Evolutionary conservation across 2,329 filamentous ascomycete genomes (phyloP).

Genomic region (Pyrenophora seminiperda): DNA sequence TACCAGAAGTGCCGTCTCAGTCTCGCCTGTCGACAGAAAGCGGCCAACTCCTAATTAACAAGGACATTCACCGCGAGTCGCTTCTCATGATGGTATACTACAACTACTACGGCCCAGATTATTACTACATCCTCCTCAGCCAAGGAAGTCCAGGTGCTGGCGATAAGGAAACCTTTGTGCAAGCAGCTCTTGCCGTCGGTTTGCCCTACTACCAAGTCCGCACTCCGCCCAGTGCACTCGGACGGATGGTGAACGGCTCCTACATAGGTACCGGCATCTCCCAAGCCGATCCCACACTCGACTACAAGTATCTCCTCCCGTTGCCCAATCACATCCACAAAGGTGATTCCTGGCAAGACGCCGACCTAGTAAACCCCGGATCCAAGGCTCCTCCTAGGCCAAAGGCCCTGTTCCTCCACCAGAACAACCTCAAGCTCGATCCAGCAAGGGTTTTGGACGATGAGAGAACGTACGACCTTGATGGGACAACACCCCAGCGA

Average conservation of each 20-base stretch:
- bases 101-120: constrained; percentile 59
- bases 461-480: constrained; percentile 9
- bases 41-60: constrained; percentile 57
- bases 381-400: constrained; percentile 11
- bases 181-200: constrained; percentile 52
- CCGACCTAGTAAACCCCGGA: constrained; percentile 8
- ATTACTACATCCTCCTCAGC: constrained; percentile 57
- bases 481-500: constrained; percentile 16
- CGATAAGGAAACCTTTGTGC: constrained; percentile 58
- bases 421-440: constrained; percentile 28
- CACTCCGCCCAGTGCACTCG: constrained; percentile 40
- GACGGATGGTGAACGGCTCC: constrained; percentile 23
- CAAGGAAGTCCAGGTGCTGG: constrained; percentile 53
- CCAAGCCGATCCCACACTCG: constrained; percentile 27
- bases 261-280: constrained; percentile 21
- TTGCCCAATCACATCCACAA: constrained; percentile 26
- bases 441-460: constrained; percentile 19
- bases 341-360: constrained; percentile 10
- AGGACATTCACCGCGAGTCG: constrained; percentile 53
- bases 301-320: constrained; percentile 25
- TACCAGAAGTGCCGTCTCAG: constrained; percentile 38
- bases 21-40: constrained; percentile 53
- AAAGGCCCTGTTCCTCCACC: constrained; percentile 29
- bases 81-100: constrained; percentile 60
- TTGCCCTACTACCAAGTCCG: constrained; percentile 51